Conservation (phyloP, 306 rosid species). For the Cicer judaicum region DNA sequence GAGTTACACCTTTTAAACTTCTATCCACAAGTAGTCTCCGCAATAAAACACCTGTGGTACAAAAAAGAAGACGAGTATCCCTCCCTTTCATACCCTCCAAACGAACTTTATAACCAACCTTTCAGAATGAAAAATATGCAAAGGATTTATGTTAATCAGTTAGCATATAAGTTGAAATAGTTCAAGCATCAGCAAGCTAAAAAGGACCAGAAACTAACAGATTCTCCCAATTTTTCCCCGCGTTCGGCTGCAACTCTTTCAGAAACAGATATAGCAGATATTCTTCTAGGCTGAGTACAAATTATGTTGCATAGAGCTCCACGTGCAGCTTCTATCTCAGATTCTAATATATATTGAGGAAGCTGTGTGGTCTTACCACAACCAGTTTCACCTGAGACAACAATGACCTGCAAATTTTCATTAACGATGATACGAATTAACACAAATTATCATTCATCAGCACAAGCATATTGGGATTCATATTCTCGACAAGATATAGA, state of each 20-base stretch:
- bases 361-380: slow-evolving; percentile 99
- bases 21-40: slow-evolving; percentile 92
- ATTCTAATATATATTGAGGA: slow-evolving; percentile 94
- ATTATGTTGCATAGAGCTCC: slow-evolving; percentile 88
- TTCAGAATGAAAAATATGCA: slow-evolving; percentile 41
- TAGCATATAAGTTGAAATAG: slow-evolving; percentile 27
- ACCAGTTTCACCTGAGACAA: slow-evolving; percentile 96
- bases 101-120: slow-evolving; percentile 98
- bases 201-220: slow-evolving; percentile 67
- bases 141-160: slow-evolving; percentile 26
- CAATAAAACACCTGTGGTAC: slow-evolving; percentile 95
- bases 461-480: slow-evolving; percentile 38
- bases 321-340: slow-evolving; percentile 75
- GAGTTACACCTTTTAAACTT: slow-evolving; percentile 81
- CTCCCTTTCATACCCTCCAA: slow-evolving; percentile 93
- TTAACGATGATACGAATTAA: slow-evolving; percentile 31
- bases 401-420: slow-evolving; percentile 66
- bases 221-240: slow-evolving; percentile 96
- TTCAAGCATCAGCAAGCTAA: slow-evolving; percentile 40
- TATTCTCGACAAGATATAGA: slow-evolving; percentile 36
- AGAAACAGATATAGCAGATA: slow-evolving; percentile 98
- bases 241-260: slow-evolving; percentile 98
- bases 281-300: slow-evolving; percentile 97
- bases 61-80: slow-evolving; percentile 93
- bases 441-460: slow-evolving; percentile 38